phyloP scores from a whole-genome alignment of 352 stramenopile genomes.

The Thalassiosira mediterranea region DNA sequence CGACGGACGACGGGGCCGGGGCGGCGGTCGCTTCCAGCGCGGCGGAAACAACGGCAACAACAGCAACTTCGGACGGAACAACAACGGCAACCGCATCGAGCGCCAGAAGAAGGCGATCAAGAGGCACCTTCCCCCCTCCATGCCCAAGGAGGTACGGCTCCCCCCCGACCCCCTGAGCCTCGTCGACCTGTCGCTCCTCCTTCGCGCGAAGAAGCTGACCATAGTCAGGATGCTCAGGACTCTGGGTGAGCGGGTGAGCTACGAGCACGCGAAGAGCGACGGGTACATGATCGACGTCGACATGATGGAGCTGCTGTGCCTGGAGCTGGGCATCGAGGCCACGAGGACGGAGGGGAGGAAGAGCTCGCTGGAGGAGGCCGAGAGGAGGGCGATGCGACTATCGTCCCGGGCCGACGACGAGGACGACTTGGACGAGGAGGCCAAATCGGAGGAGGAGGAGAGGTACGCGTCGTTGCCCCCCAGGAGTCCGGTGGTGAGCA shows the following conservation, averaged over 20 bases:
- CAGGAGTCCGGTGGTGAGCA: constrained; percentile 94
- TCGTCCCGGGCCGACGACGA: constrained; percentile 15
- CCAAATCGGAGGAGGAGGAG: constrained; percentile 43
- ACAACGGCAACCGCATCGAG: neutral
- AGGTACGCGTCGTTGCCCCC: constrained; percentile 58
- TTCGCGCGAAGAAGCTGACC: constrained; percentile 39
- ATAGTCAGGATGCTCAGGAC: constrained; percentile 40
- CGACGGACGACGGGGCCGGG: neutral
- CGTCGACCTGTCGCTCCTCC: constrained; percentile 43
- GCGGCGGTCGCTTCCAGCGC: neutral
- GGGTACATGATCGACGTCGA: constrained; percentile 56
- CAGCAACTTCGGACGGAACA: constrained; percentile 13
- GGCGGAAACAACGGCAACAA: constrained; percentile 1
- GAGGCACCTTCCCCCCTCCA: constrained; percentile 22
- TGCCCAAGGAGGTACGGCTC: constrained; percentile 32
- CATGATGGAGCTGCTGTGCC: constrained; percentile 66
- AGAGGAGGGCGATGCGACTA: constrained; percentile 39
- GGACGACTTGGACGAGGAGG: constrained; percentile 26
- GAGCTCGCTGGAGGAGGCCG: constrained; percentile 44
- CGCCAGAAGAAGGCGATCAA: constrained; percentile 13
- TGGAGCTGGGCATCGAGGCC: constrained; percentile 71
- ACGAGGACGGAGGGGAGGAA: constrained; percentile 31
- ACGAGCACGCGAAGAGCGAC: constrained; percentile 39
- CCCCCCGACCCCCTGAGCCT: constrained; percentile 26
- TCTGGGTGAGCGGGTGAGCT: constrained; percentile 38